Evolutionary conservation across 2,329 filamentous ascomycete genomes (phyloP).

Genomic region (Aureobasidium subglaciale): DNA sequence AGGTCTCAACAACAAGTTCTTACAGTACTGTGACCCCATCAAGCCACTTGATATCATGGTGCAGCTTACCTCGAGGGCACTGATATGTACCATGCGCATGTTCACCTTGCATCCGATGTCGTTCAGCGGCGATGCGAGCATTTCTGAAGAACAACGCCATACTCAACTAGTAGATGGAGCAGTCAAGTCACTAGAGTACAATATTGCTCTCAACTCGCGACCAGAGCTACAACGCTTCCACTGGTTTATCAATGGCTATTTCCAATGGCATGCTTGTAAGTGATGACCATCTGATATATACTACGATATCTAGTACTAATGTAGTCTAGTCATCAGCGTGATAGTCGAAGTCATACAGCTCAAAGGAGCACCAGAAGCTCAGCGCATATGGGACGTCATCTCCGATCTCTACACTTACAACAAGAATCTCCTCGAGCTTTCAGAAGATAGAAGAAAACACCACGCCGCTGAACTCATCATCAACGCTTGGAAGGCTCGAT

Average conservation of each 20-base stretch:
- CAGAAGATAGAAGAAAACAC: not conserved
- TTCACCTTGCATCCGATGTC: constrained; percentile 12
- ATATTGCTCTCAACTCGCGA: not conserved
- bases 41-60: constrained; percentile 14
- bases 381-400: constrained; percentile 1
- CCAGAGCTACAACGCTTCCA: constrained; percentile 5
- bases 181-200: constrained; percentile 13
- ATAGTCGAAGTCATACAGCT: constrained; percentile 12
- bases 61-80: constrained; percentile 2
- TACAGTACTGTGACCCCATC: constrained; percentile 17
- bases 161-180: constrained; percentile 3
- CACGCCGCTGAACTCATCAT: constrained; percentile 2
- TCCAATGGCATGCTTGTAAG: constrained; percentile 17
- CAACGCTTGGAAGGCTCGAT: not conserved
- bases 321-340: constrained; percentile 5
- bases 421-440: not conserved
- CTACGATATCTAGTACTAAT: not conserved
- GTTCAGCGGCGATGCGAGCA: not conserved
- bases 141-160: not conserved
- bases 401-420: not conserved
- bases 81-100: constrained; percentile 11
- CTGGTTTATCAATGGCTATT: constrained; percentile 13
- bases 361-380: not conserved
- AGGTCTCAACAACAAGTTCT: constrained; percentile 11
- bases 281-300: not conserved